Percentiles rank a stretch among this genome's conserved stretches.
phyloP scores from a whole-genome alignment of 495 filamentous ascomycete genomes.

The Xylona heveae region DNA sequence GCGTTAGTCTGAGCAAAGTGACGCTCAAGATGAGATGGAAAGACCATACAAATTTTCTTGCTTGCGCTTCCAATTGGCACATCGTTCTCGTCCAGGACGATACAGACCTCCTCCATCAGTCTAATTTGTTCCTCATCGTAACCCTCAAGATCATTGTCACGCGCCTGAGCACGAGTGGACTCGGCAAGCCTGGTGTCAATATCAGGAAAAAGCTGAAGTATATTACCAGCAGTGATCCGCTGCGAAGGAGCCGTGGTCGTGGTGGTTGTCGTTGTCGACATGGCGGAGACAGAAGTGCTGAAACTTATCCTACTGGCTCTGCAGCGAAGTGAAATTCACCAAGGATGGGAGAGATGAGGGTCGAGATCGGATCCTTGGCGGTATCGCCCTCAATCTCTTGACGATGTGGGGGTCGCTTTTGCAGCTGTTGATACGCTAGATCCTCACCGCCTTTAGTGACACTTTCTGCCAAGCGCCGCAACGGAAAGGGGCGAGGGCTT shows the following conservation, averaged over 20 bases:
- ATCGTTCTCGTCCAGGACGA: slow-evolving; percentile 84
- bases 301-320: not conserved
- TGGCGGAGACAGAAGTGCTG: slow-evolving; percentile 9
- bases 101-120: slow-evolving; percentile 98
- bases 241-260: slow-evolving; percentile 17
- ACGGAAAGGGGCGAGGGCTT: too few relatives aligned
- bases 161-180: slow-evolving; percentile 8
- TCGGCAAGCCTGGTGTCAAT: slow-evolving; percentile 74
- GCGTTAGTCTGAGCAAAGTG: slow-evolving; percentile 2
- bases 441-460: too few relatives aligned
- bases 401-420: too few relatives aligned
- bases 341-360: too few relatives aligned
- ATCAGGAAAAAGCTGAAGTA: slow-evolving; percentile 80
- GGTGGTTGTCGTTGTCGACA: slow-evolving; percentile 29
- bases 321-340: too few relatives aligned
- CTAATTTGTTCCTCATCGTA: slow-evolving; percentile 97
- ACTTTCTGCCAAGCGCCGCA: too few relatives aligned
- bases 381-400: too few relatives aligned
- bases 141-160: slow-evolving; percentile 35
- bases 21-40: slow-evolving; percentile 1
- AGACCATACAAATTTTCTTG: slow-evolving; percentile 86
- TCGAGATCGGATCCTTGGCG: too few relatives aligned
- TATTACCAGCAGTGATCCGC: slow-evolving; percentile 63
- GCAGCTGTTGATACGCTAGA: too few relatives aligned
- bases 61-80: slow-evolving; percentile 86